These are phyloP conservation scores for Pisolithus sp. DNA, from an alignment of 768 basidiomycete species.

Conservation along the genomic window DNA sequence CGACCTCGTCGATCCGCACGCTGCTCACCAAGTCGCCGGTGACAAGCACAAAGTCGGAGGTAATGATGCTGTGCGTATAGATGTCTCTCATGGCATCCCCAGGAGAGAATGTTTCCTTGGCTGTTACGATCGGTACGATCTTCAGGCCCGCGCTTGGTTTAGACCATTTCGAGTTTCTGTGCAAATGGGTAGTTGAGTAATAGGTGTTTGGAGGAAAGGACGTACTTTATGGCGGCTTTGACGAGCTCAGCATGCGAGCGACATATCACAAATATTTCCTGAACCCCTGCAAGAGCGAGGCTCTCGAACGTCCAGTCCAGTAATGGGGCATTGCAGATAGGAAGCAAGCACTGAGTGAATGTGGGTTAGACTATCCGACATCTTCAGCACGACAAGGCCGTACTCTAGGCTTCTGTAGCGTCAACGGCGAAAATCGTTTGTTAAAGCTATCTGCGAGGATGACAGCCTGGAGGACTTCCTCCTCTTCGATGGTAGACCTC, in stretches of 20 bases:
- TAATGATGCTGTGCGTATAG: slow-evolving; percentile 86
- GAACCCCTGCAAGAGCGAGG: slow-evolving; percentile 89
- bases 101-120: slow-evolving; percentile 80
- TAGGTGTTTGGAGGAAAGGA: slow-evolving; percentile 5
- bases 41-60: slow-evolving; percentile 86
- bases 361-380: slow-evolving; percentile 12
- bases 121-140: slow-evolving; percentile 80
- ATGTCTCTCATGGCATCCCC: slow-evolving; percentile 93
- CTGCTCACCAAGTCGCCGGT: slow-evolving; percentile 92
- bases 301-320: slow-evolving; percentile 97
- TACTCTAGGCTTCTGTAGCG: slow-evolving; percentile 80
- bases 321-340: slow-evolving; percentile 88
- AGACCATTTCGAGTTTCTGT: slow-evolving; percentile 80
- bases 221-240: slow-evolving; percentile 75
- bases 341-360: slow-evolving; percentile 70
- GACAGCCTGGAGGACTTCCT: slow-evolving; percentile 89
- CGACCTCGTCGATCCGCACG: slow-evolving; percentile 83
- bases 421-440: slow-evolving; percentile 87
- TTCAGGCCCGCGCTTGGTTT: slow-evolving; percentile 71
- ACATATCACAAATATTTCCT: slow-evolving; percentile 94
- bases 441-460: slow-evolving; percentile 97
- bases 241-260: slow-evolving; percentile 85
- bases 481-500: slow-evolving; percentile 61
- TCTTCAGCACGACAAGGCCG: slow-evolving; percentile 21
- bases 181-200: neutral